A percentile compares a stretch with the other conserved stretches of the same genome.
Evolutionary conservation across 768 basidiomycete species (phyloP).

Genomic region (Amanita thiersii): DNA sequence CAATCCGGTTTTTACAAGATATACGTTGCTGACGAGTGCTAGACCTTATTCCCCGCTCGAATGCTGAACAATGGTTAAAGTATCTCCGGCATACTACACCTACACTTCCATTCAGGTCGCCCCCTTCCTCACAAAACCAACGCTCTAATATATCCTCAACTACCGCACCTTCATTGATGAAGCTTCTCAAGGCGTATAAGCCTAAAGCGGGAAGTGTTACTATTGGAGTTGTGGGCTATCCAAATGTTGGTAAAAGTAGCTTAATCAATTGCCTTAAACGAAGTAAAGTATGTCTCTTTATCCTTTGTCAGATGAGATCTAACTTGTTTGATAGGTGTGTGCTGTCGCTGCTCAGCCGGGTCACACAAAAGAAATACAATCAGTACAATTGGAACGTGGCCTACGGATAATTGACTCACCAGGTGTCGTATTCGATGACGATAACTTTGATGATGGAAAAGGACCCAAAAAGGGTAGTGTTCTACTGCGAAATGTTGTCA

Average conservation of each 20-base stretch:
- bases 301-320: neutral
- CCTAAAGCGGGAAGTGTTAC: constrained; percentile 67
- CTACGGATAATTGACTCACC: constrained; percentile 92
- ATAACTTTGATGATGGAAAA: constrained; percentile 38
- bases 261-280: constrained; percentile 90
- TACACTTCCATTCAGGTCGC: constrained; percentile 84
- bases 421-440: constrained; percentile 93
- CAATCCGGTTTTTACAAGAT: neutral
- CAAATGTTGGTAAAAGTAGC: constrained; percentile 95
- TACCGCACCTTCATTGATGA: constrained; percentile 70
- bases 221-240: constrained; percentile 91
- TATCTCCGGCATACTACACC: constrained; percentile 90
- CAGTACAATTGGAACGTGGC: constrained; percentile 86
- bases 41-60: constrained; percentile 87
- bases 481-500: constrained; percentile 81
- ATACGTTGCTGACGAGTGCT: constrained; percentile 1
- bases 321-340: constrained; percentile 51
- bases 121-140: constrained; percentile 68
- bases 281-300: constrained; percentile 48
- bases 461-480: constrained; percentile 50
- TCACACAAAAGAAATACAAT: constrained; percentile 88
- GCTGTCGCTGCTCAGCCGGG: constrained; percentile 92
- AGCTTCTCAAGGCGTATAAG: constrained; percentile 78
- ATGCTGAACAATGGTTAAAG: constrained; percentile 85
- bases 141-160: constrained; percentile 74